A percentile compares a stretch with the other conserved stretches of the same genome.
These are phyloP conservation scores for Helminthosporium solani DNA, from an alignment of 2,329 filamentous ascomycete species.

Conservation along the genomic window DNA sequence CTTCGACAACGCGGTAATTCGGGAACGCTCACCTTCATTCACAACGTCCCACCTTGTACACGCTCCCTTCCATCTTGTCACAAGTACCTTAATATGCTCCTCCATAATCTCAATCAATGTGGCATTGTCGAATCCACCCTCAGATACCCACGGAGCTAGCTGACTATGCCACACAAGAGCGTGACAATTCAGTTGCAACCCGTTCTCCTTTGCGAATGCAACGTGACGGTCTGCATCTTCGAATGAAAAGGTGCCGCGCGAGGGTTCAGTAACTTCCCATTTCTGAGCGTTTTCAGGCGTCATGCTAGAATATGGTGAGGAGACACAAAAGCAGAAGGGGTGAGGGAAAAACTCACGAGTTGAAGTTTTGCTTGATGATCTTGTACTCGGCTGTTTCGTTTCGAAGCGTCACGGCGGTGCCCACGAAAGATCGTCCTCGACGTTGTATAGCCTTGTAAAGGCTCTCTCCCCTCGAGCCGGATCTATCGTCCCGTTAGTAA, in stretches of 20 bases:
- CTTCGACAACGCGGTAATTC: constrained; percentile 39
- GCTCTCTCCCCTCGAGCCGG: constrained; percentile 10
- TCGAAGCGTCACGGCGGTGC: constrained; percentile 28
- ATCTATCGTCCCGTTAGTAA: background rate
- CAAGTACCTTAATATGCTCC: constrained; percentile 45
- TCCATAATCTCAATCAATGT: constrained; percentile 45
- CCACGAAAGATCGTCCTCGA: constrained; percentile 25
- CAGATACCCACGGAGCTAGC: constrained; percentile 36
- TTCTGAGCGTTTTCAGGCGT: constrained; percentile 30
- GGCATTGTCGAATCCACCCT: constrained; percentile 39
- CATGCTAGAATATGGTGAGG: constrained; percentile 6
- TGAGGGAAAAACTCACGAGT: constrained; percentile 12
- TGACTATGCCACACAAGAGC: constrained; percentile 47
- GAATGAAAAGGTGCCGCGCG: constrained; percentile 32
- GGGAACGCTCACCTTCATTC: constrained; percentile 38
- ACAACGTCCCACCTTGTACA: constrained; percentile 46
- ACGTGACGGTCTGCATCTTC: constrained; percentile 28
- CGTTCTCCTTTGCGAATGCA: constrained; percentile 33
- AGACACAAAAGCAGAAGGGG: background rate
- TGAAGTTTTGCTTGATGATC: constrained; percentile 32
- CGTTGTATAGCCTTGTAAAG: constrained; percentile 28
- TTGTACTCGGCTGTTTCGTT: constrained; percentile 25
- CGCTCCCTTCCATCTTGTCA: constrained; percentile 41
- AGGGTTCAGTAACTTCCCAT: constrained; percentile 36
- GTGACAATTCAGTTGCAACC: constrained; percentile 42